A percentile compares a stretch with the other conserved stretches of the same genome.
These are phyloP conservation scores for Fraxinus greggii DNA, from an alignment of 305 asterid genomes.

Conservation along the genomic window DNA sequence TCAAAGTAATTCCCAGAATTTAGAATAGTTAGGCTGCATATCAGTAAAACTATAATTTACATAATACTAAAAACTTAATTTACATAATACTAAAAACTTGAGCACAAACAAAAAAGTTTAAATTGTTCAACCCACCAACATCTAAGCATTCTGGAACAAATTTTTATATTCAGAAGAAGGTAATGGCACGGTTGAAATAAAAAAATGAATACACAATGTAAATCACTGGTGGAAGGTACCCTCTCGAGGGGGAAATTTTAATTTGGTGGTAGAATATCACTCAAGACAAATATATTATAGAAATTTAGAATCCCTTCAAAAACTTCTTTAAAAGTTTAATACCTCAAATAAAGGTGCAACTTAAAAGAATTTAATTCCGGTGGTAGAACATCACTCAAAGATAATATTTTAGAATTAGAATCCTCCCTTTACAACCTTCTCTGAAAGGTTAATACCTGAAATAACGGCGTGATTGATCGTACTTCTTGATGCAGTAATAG, in stretches of 20 bases:
- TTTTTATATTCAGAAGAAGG: not conserved
- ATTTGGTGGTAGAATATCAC: not conserved
- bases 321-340: not conserved
- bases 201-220: not conserved
- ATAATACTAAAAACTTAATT: not conserved
- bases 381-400: constrained; percentile 10
- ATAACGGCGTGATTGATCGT: constrained; percentile 91
- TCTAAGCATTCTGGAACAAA: not conserved
- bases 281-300: not conserved
- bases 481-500: constrained; percentile 89
- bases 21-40: not conserved
- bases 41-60: not conserved
- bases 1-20: not conserved
- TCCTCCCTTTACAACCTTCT: not conserved
- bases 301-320: not conserved
- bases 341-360: not conserved
- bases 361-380: not conserved
- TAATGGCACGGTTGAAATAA: not conserved
- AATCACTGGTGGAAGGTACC: not conserved
- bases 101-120: not conserved
- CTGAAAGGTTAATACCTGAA: constrained; percentile 59
- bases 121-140: constrained; percentile 3
- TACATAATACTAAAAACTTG: not conserved
- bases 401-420: constrained; percentile 7
- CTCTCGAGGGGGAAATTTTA: not conserved